Conservation (phyloP, 805 yeast species). For the Candida xyloterini region DNA sequence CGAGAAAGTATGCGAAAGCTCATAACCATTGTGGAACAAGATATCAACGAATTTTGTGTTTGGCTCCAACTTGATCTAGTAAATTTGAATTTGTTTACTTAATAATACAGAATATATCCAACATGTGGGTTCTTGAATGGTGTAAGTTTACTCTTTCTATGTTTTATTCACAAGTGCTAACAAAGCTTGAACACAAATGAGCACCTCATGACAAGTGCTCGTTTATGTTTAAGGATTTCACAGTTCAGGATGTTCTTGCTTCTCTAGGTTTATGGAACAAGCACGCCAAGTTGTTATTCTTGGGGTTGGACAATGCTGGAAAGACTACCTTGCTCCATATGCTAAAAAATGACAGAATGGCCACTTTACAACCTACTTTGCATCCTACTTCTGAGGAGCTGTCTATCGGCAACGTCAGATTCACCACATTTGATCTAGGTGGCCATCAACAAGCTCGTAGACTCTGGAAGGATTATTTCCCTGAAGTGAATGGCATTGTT, state of each 20-base stretch:
- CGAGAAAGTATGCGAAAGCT: not conserved
- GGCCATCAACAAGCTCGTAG: constrained; percentile 99
- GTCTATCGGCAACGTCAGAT: constrained; percentile 92
- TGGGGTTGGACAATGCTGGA: constrained; percentile 98
- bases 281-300: constrained; percentile 92
- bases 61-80: constrained; percentile 1
- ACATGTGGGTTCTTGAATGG: constrained; percentile 39
- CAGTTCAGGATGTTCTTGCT: constrained; percentile 73
- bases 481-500: constrained; percentile 97
- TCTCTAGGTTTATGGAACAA: constrained; percentile 86
- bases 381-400: constrained; percentile 99
- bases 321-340: constrained; percentile 86
- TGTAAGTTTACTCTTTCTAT: constrained; percentile 28
- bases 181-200: constrained; percentile 1
- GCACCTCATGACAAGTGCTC: constrained; percentile 1
- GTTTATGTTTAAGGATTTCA: not conserved
- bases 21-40: constrained; percentile 7
- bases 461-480: constrained; percentile 99
- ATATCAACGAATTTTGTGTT: constrained; percentile 1
- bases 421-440: constrained; percentile 97
- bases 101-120: not conserved
- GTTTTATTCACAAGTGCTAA: constrained; percentile 5
- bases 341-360: constrained; percentile 93
- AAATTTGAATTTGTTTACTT: not conserved
- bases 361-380: constrained; percentile 95